Conservation (phyloP, 2,329 filamentous ascomycete species). For the Cucurbitaria berberidis region DNA sequence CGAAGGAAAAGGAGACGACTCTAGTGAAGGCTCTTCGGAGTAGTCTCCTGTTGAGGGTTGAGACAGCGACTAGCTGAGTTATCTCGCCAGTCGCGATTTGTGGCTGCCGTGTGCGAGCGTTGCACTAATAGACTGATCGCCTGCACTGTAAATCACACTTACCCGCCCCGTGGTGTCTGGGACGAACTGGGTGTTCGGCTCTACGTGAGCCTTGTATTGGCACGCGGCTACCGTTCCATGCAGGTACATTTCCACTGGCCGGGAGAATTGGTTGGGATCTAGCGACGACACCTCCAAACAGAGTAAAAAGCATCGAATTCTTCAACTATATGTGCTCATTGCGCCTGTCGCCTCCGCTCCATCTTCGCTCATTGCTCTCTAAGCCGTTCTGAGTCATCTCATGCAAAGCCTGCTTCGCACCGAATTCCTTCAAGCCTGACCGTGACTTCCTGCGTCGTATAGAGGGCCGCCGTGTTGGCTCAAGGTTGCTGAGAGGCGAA, state of each 20-base stretch:
- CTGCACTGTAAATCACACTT: slow-evolving; percentile 1
- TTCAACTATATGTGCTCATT: background rate
- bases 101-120: background rate
- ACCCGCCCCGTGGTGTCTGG: background rate
- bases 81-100: background rate
- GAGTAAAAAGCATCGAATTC: too few species aligned
- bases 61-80: background rate
- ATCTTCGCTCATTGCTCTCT: slow-evolving; percentile 6
- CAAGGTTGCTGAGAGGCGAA: slow-evolving; percentile 21
- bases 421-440: slow-evolving; percentile 32
- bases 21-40: slow-evolving; percentile 1
- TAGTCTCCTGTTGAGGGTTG: background rate
- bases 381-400: slow-evolving; percentile 22
- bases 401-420: slow-evolving; percentile 31
- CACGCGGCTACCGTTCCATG: background rate
- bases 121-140: slow-evolving; percentile 7
- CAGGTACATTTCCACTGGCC: too few species aligned
- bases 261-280: too few species aligned
- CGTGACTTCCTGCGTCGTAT: slow-evolving; percentile 33
- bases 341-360: slow-evolving; percentile 1
- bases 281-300: too few species aligned
- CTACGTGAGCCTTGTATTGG: background rate
- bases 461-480: slow-evolving; percentile 25
- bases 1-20: background rate
- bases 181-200: slow-evolving; percentile 14